Evolutionary conservation across 306 rosid species (phyloP).

Genomic region (Sesbania bispinosa): DNA sequence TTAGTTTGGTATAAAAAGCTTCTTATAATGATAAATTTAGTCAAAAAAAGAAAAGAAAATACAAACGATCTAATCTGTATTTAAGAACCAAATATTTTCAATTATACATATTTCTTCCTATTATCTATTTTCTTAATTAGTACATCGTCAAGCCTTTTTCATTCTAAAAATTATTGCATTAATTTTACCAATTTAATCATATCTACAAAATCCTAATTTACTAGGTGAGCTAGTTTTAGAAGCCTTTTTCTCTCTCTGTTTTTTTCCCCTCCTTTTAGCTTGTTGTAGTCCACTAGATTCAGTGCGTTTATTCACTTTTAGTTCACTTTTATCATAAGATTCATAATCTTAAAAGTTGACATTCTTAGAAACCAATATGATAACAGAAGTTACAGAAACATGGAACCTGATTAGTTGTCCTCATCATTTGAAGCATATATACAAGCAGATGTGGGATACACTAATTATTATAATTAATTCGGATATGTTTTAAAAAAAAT

Average conservation of each 20-base stretch:
- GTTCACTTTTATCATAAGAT: neutral
- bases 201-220: too few relatives aligned
- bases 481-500: neutral
- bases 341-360: conserved; percentile 22
- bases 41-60: too few relatives aligned
- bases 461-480: neutral
- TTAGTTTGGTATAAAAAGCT: neutral
- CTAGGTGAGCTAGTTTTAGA: too few relatives aligned
- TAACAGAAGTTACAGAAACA: neutral
- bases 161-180: too few relatives aligned
- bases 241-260: too few relatives aligned
- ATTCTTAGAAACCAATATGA: conserved; percentile 13
- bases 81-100: too few relatives aligned
- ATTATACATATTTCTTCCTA: too few relatives aligned
- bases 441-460: neutral
- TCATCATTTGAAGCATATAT: conserved; percentile 11
- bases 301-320: conserved; percentile 24
- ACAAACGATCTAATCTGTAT: too few relatives aligned
- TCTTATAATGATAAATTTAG: neutral
- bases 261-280: too few relatives aligned
- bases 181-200: too few relatives aligned
- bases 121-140: too few relatives aligned
- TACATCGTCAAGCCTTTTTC: too few relatives aligned
- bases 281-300: conserved; percentile 38
- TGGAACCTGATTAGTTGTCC: neutral